A percentile compares a stretch with the other conserved stretches of the same genome.
Conservation (phyloP, 306 rosid genomes). For the Casuarina equisetifolia region DNA sequence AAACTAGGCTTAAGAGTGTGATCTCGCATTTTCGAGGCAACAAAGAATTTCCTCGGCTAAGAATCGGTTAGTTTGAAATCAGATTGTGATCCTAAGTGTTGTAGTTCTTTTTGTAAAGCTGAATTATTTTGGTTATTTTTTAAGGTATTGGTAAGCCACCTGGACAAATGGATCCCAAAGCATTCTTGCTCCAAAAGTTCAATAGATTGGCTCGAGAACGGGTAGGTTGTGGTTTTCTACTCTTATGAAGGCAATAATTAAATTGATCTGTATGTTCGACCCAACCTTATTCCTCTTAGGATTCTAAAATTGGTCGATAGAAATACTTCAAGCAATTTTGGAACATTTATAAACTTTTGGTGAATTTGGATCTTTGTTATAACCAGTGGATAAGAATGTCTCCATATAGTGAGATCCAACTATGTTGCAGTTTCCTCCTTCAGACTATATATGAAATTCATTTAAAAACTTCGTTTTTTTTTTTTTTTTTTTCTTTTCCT, state of each 20-base stretch:
- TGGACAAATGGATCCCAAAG: slow-evolving; percentile 99
- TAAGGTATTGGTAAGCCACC: slow-evolving; percentile 92
- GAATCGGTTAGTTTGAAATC: slow-evolving; percentile 65
- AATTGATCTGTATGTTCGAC: slow-evolving; percentile 14
- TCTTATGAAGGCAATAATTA: not conserved
- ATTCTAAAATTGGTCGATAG: not conserved
- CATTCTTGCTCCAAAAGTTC: slow-evolving; percentile 89
- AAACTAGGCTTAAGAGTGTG: slow-evolving; percentile 78
- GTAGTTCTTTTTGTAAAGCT: not conserved
- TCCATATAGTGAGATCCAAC: not conserved
- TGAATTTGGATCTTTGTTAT: not conserved
- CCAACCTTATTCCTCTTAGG: not conserved
- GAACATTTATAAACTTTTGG: not conserved
- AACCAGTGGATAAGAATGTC: not conserved
- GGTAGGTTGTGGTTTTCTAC: slow-evolving; percentile 46
- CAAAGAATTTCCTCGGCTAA: slow-evolving; percentile 74
- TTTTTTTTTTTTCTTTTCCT: too few relatives aligned
- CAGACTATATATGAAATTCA: not conserved
- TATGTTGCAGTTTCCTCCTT: not conserved
- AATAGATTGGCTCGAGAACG: slow-evolving; percentile 69
- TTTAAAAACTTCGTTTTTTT: not conserved
- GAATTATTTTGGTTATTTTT: slow-evolving; percentile 4
- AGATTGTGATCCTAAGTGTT: not conserved
- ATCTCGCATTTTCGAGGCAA: slow-evolving; percentile 78
- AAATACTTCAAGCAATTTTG: not conserved